Evolutionary conservation across 495 filamentous ascomycete genomes (phyloP), one percentile per base, ranked within the genome.

Genomic region (Lasiosphaeria ovina): DNA sequence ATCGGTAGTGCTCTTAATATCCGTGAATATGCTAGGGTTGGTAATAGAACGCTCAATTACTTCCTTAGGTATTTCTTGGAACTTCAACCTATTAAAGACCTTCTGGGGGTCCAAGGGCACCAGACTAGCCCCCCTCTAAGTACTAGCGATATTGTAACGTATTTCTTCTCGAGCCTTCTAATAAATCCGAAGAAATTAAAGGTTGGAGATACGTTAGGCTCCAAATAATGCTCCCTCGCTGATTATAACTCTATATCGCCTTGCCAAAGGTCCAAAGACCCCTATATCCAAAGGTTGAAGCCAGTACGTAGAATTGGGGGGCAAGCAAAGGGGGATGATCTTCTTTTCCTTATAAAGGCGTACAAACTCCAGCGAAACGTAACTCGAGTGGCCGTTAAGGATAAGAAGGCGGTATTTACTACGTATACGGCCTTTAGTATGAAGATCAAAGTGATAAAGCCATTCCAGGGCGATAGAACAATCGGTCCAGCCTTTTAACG

Each of bases 301-400:
- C 36, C 11, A 40, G 36, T 40, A 11, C 36, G 11, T 40, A 40
- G 36, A 6, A 11, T 40, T 6, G 36, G 36, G 36, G 36, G 36
- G 36, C 36, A 40, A 11, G 36, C 11, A 40, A 40, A 40, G 36
- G 36, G 36, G 36, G 6, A 40, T 11, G 36, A 40, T 40, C 11
- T 40, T 40, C 6, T 49, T 6, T n/a, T 49, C 47, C 16, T 49
- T 5, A 49, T 31, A 49, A 16, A 7, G 16, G 17, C 5, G 6
- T n/a, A 49, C n/a, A 49, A 49, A 49, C n/a, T 49, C 47, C n/a
- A 49, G 12, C 12, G n/a, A 49, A 7, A 49, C 47, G 47, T 49
- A 31, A n/a, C 47, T 49, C 6, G 47, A 49, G 47, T 49, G n/a
- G 17, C 47, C n/a, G 16, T 49, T n/a, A 6, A 49, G 47, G 6